phyloP scores from a whole-genome alignment of 83 land plant genomes.

The Thuja plicata region DNA sequence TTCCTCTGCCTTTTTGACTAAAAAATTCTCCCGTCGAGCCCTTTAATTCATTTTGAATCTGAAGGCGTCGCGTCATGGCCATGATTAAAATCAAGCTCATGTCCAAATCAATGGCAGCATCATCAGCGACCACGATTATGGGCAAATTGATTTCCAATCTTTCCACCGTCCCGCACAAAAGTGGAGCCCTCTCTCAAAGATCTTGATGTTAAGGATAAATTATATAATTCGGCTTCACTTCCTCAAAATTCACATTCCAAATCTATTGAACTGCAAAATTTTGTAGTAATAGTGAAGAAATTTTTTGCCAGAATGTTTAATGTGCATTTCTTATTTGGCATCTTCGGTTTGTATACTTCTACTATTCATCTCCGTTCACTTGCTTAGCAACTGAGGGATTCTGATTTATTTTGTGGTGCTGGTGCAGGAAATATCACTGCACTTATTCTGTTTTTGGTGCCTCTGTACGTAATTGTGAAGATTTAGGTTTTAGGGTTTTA shows the following conservation, averaged over 20 bases:
- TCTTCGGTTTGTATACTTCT: constrained; percentile 32
- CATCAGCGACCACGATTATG: no score
- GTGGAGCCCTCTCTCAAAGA: no score
- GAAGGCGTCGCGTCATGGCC: no score
- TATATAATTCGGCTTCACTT: no score
- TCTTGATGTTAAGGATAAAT: no score
- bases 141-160: no score
- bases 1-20: no score
- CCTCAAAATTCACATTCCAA: not conserved
- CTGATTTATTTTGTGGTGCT: constrained; percentile 11
- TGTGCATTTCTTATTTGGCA: constrained; percentile 43
- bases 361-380: not conserved
- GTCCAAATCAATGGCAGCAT: no score
- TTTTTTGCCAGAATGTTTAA: not conserved
- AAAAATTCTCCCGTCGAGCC: no score
- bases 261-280: not conserved
- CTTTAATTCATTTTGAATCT: no score
- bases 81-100: no score
- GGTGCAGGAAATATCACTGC: constrained; percentile 61
- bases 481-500: not conserved
- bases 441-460: constrained; percentile 62
- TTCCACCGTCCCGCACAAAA: no score
- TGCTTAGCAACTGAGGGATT: not conserved
- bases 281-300: not conserved
- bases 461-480: constrained; percentile 29